Conservation (phyloP, 257 asterid genomes). For the Schizonepeta tenuifolia region DNA sequence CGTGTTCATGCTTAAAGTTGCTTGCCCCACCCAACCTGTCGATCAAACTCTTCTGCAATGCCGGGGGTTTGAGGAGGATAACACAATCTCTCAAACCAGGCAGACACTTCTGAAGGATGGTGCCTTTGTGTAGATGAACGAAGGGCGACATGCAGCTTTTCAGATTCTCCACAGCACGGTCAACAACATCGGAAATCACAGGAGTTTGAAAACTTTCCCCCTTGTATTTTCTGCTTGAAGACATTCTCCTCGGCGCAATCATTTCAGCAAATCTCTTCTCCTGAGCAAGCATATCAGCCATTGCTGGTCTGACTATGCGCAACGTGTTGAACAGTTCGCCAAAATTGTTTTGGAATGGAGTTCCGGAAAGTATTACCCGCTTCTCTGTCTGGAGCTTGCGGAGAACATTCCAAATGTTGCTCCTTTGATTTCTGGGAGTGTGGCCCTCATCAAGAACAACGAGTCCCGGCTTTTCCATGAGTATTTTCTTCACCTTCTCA, state of each 20-base stretch:
- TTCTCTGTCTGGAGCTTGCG: conserved; percentile 44
- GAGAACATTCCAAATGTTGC: conserved; percentile 58
- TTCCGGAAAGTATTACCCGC: conserved; percentile 68
- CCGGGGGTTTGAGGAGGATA: conserved; percentile 50
- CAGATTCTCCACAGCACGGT: conserved; percentile 40
- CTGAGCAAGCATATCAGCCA: conserved; percentile 41
- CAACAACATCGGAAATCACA: conserved; percentile 21
- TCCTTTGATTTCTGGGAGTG: conserved; percentile 54
- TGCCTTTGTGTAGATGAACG: conserved; percentile 67
- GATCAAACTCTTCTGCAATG: conserved; percentile 50
- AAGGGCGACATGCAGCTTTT: conserved; percentile 53
- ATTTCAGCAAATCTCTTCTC: conserved; percentile 42
- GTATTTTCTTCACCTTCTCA: conserved; percentile 39
- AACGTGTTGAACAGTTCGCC: conserved; percentile 58
- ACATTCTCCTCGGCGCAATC: conserved; percentile 9
- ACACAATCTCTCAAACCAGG: conserved; percentile 63
- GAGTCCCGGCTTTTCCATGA: conserved; percentile 54
- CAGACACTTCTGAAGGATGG: conserved; percentile 51
- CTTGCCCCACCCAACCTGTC: conserved; percentile 30
- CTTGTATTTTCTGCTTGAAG: not conserved
- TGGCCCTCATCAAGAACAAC: conserved; percentile 76
- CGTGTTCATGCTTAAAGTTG: conserved; percentile 44
- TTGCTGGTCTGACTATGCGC: conserved; percentile 54
- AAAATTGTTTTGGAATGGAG: conserved; percentile 74
- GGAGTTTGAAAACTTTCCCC: conserved; percentile 3